Conservation (phyloP, 2,329 filamentous ascomycete species). For the Xylaria hypoxylon region DNA sequence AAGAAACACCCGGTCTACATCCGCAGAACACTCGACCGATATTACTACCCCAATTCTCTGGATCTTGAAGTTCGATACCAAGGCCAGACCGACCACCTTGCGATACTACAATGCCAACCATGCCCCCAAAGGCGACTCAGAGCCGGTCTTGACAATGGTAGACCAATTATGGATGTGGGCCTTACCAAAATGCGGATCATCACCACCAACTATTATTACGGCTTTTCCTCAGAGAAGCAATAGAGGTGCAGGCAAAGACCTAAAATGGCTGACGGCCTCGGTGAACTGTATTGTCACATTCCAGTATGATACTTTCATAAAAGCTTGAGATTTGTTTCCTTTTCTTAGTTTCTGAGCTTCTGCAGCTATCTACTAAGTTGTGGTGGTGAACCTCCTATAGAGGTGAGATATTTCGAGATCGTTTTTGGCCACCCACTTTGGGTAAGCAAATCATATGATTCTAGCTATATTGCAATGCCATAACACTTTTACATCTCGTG, state of each 20-base stretch:
- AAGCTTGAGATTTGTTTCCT: no score
- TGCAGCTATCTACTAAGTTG: no score
- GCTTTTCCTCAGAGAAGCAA: constrained; percentile 17
- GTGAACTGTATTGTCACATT: neutral
- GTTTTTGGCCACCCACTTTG: no score
- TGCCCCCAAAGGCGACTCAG: no score
- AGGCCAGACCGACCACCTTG: neutral
- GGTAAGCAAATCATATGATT: no score
- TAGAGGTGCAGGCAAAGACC: neutral
- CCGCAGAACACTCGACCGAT: constrained; percentile 16
- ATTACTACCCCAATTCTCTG: neutral
- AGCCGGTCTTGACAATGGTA: constrained; percentile 7
- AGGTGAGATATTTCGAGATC: no score
- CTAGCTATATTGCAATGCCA: no score
- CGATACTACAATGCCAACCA: neutral
- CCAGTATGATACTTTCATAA: no score
- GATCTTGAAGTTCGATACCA: neutral
- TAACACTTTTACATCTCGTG: no score
- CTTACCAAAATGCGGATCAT: constrained; percentile 1
- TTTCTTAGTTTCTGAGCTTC: no score
- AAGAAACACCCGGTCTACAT: constrained; percentile 10
- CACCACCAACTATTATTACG: constrained; percentile 15
- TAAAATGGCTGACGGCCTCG: neutral
- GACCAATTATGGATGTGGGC: constrained; percentile 20
- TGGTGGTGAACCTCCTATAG: no score